A percentile compares a stretch with the other conserved stretches of the same genome.
Conservation (phyloP, 805 yeast species). For the Yamadazyma sp. region DNA sequence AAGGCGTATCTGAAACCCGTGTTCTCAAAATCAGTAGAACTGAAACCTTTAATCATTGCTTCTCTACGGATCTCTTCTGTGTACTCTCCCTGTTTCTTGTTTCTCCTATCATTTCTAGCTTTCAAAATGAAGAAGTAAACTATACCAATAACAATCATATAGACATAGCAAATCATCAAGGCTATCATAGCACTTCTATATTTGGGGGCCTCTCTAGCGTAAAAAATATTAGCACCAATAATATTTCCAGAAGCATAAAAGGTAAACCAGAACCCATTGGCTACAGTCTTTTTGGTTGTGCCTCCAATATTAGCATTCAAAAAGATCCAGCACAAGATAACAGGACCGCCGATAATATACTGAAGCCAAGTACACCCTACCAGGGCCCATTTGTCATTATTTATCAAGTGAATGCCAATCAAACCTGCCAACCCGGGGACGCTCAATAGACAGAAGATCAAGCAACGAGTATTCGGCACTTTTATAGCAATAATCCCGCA, state of each 20-base stretch:
- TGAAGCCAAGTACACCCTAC: conserved; percentile 33
- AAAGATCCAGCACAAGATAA: conserved; percentile 26
- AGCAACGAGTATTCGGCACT: conserved; percentile 19
- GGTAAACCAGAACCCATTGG: conserved; percentile 23
- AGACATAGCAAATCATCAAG: conserved; percentile 22
- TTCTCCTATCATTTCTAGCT: conserved; percentile 19
- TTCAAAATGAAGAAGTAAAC: conserved; percentile 15
- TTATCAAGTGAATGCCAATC: conserved; percentile 23
- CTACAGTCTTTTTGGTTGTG: conserved; percentile 23
- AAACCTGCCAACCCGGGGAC: conserved; percentile 26
- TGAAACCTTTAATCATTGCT: conserved; percentile 25
- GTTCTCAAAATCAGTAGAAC: conserved; percentile 25
- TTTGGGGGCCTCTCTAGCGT: conserved; percentile 24
- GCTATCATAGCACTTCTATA: conserved; percentile 26
- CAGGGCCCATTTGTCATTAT: conserved; percentile 23
- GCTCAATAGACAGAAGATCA: conserved; percentile 19
- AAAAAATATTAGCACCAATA: conserved; percentile 26
- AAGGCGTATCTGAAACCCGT: conserved; percentile 23
- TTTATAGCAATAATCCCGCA: conserved; percentile 26
- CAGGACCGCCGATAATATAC: conserved; percentile 31
- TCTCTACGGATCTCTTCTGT: conserved; percentile 21
- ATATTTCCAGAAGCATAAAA: conserved; percentile 31
- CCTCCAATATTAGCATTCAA: conserved; percentile 25
- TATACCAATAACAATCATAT: conserved; percentile 20
- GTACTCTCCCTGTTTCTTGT: conserved; percentile 20